phyloP scores from a whole-genome alignment of 495 filamentous ascomycete genomes.

The Diplogelasinospora grovesii region DNA sequence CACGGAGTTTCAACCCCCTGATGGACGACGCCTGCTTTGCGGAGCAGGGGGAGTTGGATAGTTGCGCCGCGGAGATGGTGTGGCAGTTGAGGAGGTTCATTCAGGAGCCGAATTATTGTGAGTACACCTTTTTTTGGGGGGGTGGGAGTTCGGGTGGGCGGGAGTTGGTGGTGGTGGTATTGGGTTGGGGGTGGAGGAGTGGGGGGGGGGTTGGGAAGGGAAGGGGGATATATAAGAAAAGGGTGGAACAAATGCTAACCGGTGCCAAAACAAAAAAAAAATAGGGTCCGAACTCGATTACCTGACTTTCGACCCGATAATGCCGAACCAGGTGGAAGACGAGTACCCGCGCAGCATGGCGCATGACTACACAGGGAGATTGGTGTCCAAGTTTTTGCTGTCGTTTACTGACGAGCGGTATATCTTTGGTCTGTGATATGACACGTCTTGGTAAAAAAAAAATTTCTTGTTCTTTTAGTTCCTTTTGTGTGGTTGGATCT shows the following conservation, averaged over 20 bases:
- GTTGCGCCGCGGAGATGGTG: constrained; percentile 34
- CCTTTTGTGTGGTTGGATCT: too few species aligned
- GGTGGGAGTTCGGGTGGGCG: too few species aligned
- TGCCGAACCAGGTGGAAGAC: constrained; percentile 36
- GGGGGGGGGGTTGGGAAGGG: too few species aligned
- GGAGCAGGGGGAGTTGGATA: constrained; percentile 32
- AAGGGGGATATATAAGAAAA: too few species aligned
- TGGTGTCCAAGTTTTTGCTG: constrained; percentile 43
- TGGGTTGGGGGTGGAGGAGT: too few species aligned
- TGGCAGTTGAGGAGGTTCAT: constrained; percentile 32
- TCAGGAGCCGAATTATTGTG: constrained; percentile 31
- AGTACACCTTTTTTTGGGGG: constrained; percentile 16
- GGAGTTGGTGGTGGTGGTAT: too few species aligned
- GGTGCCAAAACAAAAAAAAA: background rate
- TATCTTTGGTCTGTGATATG: constrained; percentile 14
- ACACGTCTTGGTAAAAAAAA: background rate
- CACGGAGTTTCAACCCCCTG: constrained; percentile 41
- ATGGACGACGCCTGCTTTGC: constrained; percentile 27
- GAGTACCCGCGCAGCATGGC: constrained; percentile 38
- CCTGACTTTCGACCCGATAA: constrained; percentile 37
- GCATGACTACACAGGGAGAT: constrained; percentile 42
- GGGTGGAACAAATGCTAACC: constrained; percentile 15
- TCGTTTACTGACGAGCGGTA: constrained; percentile 41
- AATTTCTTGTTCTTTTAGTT: background rate
- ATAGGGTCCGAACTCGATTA: constrained; percentile 45